These are phyloP conservation scores for Achlya hypogyna DNA, from an alignment of 352 stramenopile genomes.

Conservation along the genomic window DNA sequence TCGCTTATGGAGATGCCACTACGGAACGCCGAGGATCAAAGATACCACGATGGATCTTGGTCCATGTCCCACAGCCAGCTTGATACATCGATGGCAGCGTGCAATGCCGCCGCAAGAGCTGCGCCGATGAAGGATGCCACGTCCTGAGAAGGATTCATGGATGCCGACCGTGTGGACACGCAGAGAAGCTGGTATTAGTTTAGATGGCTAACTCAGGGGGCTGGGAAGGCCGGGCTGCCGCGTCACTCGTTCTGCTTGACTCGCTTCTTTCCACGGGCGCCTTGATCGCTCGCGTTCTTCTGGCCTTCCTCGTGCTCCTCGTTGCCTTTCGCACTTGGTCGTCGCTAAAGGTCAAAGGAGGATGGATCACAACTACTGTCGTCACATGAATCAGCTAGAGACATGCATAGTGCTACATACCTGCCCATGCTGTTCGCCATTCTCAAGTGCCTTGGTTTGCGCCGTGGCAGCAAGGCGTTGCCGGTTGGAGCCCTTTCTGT, in stretches of 20 bases:
- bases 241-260: slow-evolving; percentile 12
- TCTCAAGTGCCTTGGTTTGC: slow-evolving; percentile 34
- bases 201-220: slow-evolving; percentile 1
- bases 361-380: slow-evolving; percentile 9
- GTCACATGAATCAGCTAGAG: slow-evolving; percentile 8
- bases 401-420: slow-evolving; percentile 5
- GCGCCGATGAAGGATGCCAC: no score
- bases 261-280: slow-evolving; percentile 13
- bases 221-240: neutral
- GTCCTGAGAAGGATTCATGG: no score
- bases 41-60: no score
- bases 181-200: neutral
- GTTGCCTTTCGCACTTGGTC: neutral
- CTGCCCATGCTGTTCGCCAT: slow-evolving; percentile 10
- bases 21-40: no score
- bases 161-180: no score
- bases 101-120: no score
- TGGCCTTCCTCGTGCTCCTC: neutral
- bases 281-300: slow-evolving; percentile 14
- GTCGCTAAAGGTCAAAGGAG: slow-evolving; percentile 17
- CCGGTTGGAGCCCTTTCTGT: slow-evolving; percentile 80
- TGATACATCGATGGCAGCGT: no score
- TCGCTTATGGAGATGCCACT: no score
- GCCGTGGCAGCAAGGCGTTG: slow-evolving; percentile 70
- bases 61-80: no score